Percentiles rank a stretch among this genome's conserved stretches.
These are phyloP conservation scores for Aspergillus sp. DNA, from an alignment of 2,329 filamentous ascomycete species.

Conservation along the genomic window DNA sequence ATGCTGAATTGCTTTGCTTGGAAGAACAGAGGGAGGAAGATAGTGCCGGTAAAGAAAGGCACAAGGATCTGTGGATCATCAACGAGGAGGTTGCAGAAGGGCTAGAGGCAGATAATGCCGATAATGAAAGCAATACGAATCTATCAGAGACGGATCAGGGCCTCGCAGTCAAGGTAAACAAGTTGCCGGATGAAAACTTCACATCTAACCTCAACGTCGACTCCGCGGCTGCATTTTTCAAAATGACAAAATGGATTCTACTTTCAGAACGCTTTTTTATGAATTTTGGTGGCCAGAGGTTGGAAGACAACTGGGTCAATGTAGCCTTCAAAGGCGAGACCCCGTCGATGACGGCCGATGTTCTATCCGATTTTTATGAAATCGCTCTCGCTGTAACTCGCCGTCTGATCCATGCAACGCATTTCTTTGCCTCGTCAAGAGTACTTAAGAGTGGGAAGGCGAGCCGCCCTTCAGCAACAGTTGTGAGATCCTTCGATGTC, in stretches of 20 bases:
- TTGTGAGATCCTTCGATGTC: conserved; percentile 52
- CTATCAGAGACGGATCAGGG: conserved; percentile 18
- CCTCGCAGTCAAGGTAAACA: neutral
- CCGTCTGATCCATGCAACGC: conserved; percentile 65
- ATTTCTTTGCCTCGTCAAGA: conserved; percentile 71
- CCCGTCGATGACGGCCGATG: conserved; percentile 72
- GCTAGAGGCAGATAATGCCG: conserved; percentile 23
- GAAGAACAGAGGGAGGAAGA: conserved; percentile 66
- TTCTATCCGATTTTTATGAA: conserved; percentile 73
- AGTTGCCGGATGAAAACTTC: conserved; percentile 28
- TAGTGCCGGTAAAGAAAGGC: conserved; percentile 57
- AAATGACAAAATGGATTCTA: conserved; percentile 59
- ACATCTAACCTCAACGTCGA: conserved; percentile 31
- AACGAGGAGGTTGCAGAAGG: conserved; percentile 34
- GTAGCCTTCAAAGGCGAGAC: conserved; percentile 53
- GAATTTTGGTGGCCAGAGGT: conserved; percentile 59
- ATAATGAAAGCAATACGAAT: conserved; percentile 12
- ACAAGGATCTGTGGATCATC: conserved; percentile 68
- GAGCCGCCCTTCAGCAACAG: conserved; percentile 28
- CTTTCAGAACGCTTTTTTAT: conserved; percentile 72
- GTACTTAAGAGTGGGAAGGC: conserved; percentile 52
- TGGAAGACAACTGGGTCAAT: conserved; percentile 67
- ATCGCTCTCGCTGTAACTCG: conserved; percentile 67
- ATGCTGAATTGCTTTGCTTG: conserved; percentile 64
- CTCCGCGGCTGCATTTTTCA: conserved; percentile 58